A percentile compares a stretch with the other conserved stretches of the same genome.
These are phyloP conservation scores for Populus tomentosa DNA, from an alignment of 441 rosid genomes.

Conservation along the genomic window DNA sequence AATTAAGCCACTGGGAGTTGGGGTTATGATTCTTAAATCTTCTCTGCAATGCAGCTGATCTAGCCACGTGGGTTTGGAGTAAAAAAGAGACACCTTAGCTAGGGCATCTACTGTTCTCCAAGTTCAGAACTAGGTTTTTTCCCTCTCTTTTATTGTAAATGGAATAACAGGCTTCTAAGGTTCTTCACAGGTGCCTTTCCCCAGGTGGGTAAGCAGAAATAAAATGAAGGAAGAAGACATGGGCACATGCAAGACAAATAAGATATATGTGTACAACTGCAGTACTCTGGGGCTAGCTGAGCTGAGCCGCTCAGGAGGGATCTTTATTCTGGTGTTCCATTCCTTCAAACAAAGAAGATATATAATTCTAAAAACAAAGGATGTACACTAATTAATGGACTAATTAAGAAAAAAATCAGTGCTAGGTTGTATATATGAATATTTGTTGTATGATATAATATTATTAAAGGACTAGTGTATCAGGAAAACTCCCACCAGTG, in stretches of 20 bases:
- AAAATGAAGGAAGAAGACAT: not conserved
- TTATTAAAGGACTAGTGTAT: too few species aligned
- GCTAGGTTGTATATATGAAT: too few species aligned
- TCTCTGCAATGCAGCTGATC: too few species aligned
- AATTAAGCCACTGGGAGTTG: too few species aligned
- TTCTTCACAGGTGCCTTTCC: constrained; percentile 8
- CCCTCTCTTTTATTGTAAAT: not conserved
- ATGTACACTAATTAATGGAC: too few species aligned
- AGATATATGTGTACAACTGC: not conserved
- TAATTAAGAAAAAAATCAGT: too few species aligned
- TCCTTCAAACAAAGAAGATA: too few species aligned
- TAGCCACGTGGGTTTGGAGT: too few species aligned
- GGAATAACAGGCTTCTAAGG: not conserved
- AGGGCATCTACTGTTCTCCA: not conserved
- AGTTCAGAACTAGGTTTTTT: constrained; percentile 13
- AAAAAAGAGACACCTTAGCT: not conserved
- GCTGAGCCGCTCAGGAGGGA: not conserved
- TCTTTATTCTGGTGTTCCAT: not conserved
- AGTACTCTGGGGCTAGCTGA: not conserved
- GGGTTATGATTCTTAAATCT: too few species aligned
- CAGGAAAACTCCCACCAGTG: too few species aligned
- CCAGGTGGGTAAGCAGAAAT: not conserved
- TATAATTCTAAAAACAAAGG: too few species aligned
- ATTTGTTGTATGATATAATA: too few species aligned
- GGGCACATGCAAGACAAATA: constrained; percentile 5